These are phyloP conservation scores for Boletus rubescentipes DNA, from an alignment of 768 basidiomycete genomes.

Conservation along the genomic window DNA sequence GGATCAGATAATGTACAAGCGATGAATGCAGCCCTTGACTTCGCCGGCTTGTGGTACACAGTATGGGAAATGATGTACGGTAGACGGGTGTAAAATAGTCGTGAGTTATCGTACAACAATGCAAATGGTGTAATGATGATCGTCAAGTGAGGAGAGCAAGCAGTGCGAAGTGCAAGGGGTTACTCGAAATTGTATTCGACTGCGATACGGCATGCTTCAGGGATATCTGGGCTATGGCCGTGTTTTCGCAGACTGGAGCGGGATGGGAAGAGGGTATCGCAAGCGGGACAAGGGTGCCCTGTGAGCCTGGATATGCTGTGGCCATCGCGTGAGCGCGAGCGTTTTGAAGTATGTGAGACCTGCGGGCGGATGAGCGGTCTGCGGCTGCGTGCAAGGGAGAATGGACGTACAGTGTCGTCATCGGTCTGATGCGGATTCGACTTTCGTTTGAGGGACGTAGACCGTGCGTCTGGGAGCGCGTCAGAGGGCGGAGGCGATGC, in stretches of 20 bases:
- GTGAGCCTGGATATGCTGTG: slow-evolving; percentile 40
- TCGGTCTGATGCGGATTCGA: slow-evolving; percentile 37
- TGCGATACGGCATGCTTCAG: slow-evolving; percentile 70
- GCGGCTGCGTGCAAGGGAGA: slow-evolving; percentile 1
- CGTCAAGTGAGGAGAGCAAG: slow-evolving; percentile 7
- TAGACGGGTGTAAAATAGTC: slow-evolving; percentile 26
- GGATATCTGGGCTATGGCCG: slow-evolving; percentile 48
- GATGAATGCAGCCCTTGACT: slow-evolving; percentile 17
- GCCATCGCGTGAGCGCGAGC: slow-evolving; percentile 48
- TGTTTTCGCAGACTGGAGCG: slow-evolving; percentile 61
- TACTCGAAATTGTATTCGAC: slow-evolving; percentile 74
- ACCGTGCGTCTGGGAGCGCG: slow-evolving; percentile 15
- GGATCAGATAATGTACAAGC: slow-evolving; percentile 30
- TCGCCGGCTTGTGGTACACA: slow-evolving; percentile 13
- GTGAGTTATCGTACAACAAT: slow-evolving; percentile 32
- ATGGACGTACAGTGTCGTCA: slow-evolving; percentile 40
- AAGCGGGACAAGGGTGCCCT: slow-evolving; percentile 70
- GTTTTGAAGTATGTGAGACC: slow-evolving; percentile 57
- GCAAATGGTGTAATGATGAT: slow-evolving; percentile 21
- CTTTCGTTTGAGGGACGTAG: slow-evolving; percentile 50
- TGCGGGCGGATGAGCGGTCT: slow-evolving; percentile 26
- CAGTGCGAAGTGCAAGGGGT: not conserved
- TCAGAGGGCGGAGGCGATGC: slow-evolving; percentile 3
- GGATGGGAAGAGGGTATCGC: slow-evolving; percentile 64
- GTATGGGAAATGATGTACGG: slow-evolving; percentile 27